phyloP scores from a whole-genome alignment of 169 alveolate species.

The Plasmodium gonderi region DNA sequence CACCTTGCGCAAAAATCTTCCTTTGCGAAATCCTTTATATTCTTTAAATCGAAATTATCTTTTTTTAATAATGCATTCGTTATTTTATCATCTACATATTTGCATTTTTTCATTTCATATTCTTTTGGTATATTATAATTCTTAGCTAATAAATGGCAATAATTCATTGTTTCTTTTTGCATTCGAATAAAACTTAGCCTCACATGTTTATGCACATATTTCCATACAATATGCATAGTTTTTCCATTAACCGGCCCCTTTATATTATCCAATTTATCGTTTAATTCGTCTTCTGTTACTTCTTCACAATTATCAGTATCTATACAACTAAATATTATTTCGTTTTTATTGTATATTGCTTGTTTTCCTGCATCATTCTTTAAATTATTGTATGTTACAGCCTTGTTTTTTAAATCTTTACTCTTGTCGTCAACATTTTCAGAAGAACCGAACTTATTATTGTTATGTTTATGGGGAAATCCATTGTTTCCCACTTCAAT shows the following conservation, averaged over 20 bases:
- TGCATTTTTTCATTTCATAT: conserved; percentile 7
- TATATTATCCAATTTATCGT: conserved; percentile 10
- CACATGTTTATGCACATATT: conserved; percentile 7
- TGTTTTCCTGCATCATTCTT: not conserved
- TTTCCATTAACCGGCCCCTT: conserved; percentile 16
- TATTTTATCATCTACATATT: conserved; percentile 14
- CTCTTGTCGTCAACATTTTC: not conserved
- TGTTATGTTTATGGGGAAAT: not conserved
- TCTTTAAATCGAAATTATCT: conserved; percentile 4
- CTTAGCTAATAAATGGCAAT: not conserved
- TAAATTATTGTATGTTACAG: not conserved
- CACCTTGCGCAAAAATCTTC: conserved; percentile 26
- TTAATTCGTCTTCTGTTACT: conserved; percentile 13
- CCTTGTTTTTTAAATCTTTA: not conserved
- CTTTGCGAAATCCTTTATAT: conserved; percentile 4
- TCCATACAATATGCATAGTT: conserved; percentile 16
- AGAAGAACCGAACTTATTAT: not conserved
- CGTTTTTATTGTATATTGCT: conserved; percentile 3
- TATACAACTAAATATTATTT: not conserved
- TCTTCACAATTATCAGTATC: not conserved
- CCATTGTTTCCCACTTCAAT: not conserved
- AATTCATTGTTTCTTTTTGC: not conserved
- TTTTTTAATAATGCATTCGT: not conserved
- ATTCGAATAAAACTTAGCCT: not conserved
- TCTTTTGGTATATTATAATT: conserved; percentile 10